Evolutionary conservation across 2,329 filamentous ascomycete genomes (phyloP), one percentile per base, ranked within the genome.

Genomic region (Clarireedia homoeocarpa): DNA sequence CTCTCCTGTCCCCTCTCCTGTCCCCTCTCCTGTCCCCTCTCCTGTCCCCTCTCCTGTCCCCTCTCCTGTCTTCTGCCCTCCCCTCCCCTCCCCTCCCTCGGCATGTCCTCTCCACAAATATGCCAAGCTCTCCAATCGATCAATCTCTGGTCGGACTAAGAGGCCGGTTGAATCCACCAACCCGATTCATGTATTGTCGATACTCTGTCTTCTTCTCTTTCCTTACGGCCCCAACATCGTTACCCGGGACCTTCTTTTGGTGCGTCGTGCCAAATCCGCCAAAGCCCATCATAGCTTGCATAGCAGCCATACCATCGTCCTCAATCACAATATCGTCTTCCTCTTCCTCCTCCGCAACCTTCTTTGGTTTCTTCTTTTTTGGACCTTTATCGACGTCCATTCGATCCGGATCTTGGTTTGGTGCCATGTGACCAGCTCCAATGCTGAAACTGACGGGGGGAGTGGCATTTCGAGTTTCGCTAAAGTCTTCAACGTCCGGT

Each of bases 131-230:
- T 27, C 30, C 51, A n/a, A 23, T 17, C 23, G 38, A 23, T 26
- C 47, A 58, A 48, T 69, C 63, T 45, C 66, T 65, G 20, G 71
- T 69, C 20, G 83, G 83, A 70, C 85, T 88, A 52, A 91, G 73
- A 47, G 88, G 88, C 65, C 88, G 74, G 70, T 92, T 94, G 75
- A 94, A 94, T 5, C 88, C 88, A 55, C 88, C 88, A 51, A 84
- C 77, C 56, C 88, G 81, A 68, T 94, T 94, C 84, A 99, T 99
- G 72, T 99, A 99, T 80, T 99, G 94, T 64, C 94, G 81, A 69
- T 96, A 97, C 76, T 95, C 83, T 14, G 86, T 88, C 82, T 90
- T 91, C 83, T 96, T 96, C 74, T 94, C 90, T 77, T 94, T 96
- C 63, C 86, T 78, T 52, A 96, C 84, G 0, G 78, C 89, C 55